Evolutionary conservation across 2,329 filamentous ascomycete genomes (phyloP).

Genomic region (Penicillium capsulatum): DNA sequence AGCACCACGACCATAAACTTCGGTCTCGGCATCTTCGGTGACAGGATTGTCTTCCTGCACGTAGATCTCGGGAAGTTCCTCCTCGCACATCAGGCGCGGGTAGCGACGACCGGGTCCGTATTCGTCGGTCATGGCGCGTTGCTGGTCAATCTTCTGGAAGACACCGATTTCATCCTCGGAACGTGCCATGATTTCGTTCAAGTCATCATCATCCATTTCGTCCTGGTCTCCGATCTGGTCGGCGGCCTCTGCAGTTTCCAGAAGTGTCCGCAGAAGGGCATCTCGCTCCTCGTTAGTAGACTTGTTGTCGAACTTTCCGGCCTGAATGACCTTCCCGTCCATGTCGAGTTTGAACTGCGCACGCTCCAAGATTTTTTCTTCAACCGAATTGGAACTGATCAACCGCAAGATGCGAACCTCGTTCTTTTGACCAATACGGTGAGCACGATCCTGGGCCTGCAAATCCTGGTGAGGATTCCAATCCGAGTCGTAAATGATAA

Average conservation of each 20-base stretch:
- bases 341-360: conserved; percentile 98
- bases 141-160: conserved; percentile 81
- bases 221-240: conserved; percentile 78
- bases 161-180: conserved; percentile 70
- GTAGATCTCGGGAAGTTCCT: conserved; percentile 91
- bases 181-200: conserved; percentile 91
- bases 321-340: conserved; percentile 99
- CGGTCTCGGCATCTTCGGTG: conserved; percentile 69
- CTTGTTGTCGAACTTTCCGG: conserved; percentile 99
- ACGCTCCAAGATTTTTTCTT: conserved; percentile 96
- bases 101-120: conserved; percentile 69
- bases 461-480: conserved; percentile 99
- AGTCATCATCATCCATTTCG: conserved; percentile 97
- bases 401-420: conserved; percentile 94
- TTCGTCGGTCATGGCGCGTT: conserved; percentile 59
- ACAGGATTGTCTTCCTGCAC: conserved; percentile 78
- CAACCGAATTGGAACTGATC: conserved; percentile 94
- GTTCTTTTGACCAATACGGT: conserved; percentile 99
- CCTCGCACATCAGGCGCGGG: conserved; percentile 79
- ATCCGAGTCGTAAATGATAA: conserved; percentile 99
- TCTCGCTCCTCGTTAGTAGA: conserved; percentile 98
- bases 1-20: conserved; percentile 79
- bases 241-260: conserved; percentile 71
- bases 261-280: conserved; percentile 86
- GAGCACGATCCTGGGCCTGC: conserved; percentile 97